Base-by-base conservation (phyloP, 805 yeast genomes). In the Dipodascus geniculatus region DNA sequence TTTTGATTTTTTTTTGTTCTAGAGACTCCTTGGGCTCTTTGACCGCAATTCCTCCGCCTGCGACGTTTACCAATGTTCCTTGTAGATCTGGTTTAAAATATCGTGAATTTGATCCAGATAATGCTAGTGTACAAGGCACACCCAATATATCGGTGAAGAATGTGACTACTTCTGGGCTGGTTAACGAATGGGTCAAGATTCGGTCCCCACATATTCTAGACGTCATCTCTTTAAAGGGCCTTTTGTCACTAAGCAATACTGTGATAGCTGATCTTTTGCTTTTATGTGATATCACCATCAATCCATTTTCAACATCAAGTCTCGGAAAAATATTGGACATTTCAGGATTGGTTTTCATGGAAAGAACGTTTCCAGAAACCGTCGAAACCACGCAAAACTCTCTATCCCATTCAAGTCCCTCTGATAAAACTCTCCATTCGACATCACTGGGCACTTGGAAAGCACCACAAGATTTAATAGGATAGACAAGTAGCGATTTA, bases 391-490 rank as follows among this genome's bases (percentile, higher is more conserved):
- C 53, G 44, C 74, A 66, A 51, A 73, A 74, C 54, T 62, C 60
- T 17, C 78, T 60, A 58, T 74, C 78, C 60, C 66, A 68, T 48
- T 67, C 56, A n/a, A 74, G 61, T 0, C 78, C 78, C 6, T 53
- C 52, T 2, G 48, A 49, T 2, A 55, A 53, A 1, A 73, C 60
- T 11, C 57, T 54, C 74, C 75, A 71, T 1, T 53, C 50, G 0
- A 42, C 19, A 8, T 54, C 57, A 2, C 35, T 23, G 0, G 68
- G 65, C 8, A 74, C 59, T 16, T 52, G 48, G 48, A 59, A 65
- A 1, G 70, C 74, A 2, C 61, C 66, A 55, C 78, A 74, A 3
- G 77, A 73, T 53, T 74, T 74, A 49, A 74, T 70, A 1, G 78
- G 78, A 58, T 68, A 74, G 1, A 72, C 63, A 20, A 58, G 54